Evolutionary conservation across 2,329 filamentous ascomycete genomes (phyloP).

Genomic region (Emergomyces africanus): DNA sequence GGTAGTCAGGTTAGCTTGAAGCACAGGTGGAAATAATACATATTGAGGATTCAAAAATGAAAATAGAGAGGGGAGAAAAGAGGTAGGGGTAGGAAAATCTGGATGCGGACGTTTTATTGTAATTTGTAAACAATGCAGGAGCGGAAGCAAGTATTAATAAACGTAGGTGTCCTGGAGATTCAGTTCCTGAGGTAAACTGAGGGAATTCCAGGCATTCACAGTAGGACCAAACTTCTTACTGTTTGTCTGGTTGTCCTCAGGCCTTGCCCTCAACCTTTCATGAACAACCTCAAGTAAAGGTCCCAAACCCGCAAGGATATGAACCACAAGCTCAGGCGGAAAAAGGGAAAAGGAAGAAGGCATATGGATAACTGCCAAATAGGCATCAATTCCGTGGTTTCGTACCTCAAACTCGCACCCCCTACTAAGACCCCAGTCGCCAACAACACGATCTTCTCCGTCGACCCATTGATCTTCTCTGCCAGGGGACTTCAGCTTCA

Average conservation of each 20-base stretch:
- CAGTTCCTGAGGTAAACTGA: not conserved
- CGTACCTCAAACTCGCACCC: constrained; percentile 33
- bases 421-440: constrained; percentile 32
- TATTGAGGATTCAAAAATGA: not conserved
- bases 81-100: not conserved
- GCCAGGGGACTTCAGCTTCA: constrained; percentile 56
- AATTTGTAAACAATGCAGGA: not conserved
- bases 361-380: not conserved
- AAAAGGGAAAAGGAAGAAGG: not conserved
- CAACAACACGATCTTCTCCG: constrained; percentile 59
- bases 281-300: not conserved
- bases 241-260: not conserved
- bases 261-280: not conserved
- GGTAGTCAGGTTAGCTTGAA: constrained; percentile 5
- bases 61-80: no score
- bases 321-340: not conserved
- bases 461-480: constrained; percentile 47
- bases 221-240: not conserved
- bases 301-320: not conserved
- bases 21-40: not conserved
- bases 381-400: not conserved
- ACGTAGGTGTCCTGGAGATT: no score
- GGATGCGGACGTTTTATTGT: not conserved
- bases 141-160: not conserved
- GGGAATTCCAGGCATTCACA: not conserved